These are phyloP conservation scores for Styphnolobium japonicum DNA, from an alignment of 306 rosid species.

Conservation along the genomic window DNA sequence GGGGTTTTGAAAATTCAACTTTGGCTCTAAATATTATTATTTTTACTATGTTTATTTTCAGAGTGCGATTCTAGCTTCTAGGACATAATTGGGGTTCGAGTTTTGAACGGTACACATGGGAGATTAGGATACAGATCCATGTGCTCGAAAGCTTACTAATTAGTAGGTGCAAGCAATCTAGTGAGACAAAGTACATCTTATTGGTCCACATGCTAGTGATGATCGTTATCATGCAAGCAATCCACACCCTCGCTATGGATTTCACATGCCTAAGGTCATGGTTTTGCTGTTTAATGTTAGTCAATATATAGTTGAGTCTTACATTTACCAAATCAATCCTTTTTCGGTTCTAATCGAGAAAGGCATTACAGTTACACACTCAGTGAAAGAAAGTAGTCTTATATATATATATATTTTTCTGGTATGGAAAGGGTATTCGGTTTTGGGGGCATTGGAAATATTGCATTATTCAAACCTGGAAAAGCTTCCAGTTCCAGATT, in stretches of 20 bases:
- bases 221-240: not conserved
- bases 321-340: not conserved
- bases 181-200: not conserved
- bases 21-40: not conserved
- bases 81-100: constrained; percentile 3
- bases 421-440: not conserved
- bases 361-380: not conserved
- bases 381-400: not conserved
- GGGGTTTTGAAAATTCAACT: not conserved
- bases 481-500: too few relatives aligned
- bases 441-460: not conserved
- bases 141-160: not conserved
- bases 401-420: too few relatives aligned
- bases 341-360: not conserved
- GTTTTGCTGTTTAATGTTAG: not conserved
- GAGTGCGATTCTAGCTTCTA: not conserved
- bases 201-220: not conserved
- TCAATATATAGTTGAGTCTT: not conserved
- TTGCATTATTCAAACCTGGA: not conserved
- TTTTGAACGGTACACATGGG: not conserved
- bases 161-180: not conserved
- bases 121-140: not conserved
- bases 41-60: not conserved
- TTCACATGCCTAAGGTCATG: constrained; percentile 7
- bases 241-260: not conserved